Evolutionary conservation across 495 filamentous ascomycete genomes (phyloP).

Genomic region (Alectoria sarmentosa): DNA sequence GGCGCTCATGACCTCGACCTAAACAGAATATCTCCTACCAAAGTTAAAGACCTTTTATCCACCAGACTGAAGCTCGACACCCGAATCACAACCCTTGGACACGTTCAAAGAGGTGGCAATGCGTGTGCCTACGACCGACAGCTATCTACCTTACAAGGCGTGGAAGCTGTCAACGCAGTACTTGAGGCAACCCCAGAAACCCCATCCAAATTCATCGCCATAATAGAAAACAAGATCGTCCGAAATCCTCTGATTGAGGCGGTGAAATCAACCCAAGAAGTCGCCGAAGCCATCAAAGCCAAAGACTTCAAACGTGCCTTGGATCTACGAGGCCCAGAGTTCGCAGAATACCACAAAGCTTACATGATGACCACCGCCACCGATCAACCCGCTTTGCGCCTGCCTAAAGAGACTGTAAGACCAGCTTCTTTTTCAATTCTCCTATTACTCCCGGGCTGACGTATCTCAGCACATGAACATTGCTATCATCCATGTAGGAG

Average conservation of each 20-base stretch:
- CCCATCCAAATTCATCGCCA: conserved; percentile 88
- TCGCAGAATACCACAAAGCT: conserved; percentile 83
- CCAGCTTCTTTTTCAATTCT: neutral
- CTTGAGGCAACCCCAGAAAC: conserved; percentile 82
- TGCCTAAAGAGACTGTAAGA: conserved; percentile 67
- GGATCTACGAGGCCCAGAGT: conserved; percentile 82
- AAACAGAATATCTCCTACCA: conserved; percentile 70
- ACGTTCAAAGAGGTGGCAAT: conserved; percentile 89
- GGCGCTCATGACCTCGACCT: conserved; percentile 83
- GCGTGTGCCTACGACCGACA: conserved; percentile 93
- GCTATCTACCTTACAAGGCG: conserved; percentile 88
- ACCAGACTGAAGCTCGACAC: conserved; percentile 79
- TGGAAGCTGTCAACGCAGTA: conserved; percentile 95
- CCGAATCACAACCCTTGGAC: conserved; percentile 88
- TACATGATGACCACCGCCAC: conserved; percentile 82
- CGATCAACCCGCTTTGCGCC: conserved; percentile 51
- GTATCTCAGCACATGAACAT: conserved; percentile 70
- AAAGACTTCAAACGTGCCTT: conserved; percentile 84
- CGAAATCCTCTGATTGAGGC: conserved; percentile 84
- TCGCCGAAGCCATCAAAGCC: conserved; percentile 68
- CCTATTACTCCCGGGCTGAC: neutral
- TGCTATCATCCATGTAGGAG: conserved; percentile 88
- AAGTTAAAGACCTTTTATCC: conserved; percentile 82
- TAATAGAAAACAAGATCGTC: conserved; percentile 96
- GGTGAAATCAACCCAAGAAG: conserved; percentile 73